Base-by-base conservation (phyloP, 1,139 yeast genomes). In the Yamadazyma dushanensis region DNA sequence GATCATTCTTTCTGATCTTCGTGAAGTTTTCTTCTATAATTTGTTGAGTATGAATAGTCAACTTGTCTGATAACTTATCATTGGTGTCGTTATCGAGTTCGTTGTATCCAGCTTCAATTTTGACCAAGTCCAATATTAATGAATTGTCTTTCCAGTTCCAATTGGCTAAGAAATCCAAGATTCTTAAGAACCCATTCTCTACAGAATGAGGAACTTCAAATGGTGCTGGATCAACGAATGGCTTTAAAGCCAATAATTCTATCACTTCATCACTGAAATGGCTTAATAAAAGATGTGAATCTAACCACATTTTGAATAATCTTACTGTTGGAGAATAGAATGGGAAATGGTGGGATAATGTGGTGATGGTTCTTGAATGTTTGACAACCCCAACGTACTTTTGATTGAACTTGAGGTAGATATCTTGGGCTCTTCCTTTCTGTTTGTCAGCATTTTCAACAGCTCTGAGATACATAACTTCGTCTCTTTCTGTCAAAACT, bases 61-160 rank as follows among this genome's bases (percentile, higher is more conserved):
- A 66, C 41, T 73, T 77, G 44, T 85, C 92, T 23, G 85, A 80
- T 25, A 80, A 59, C 42, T 64, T 61, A 15, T 33, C 34, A 21
- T 44, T 42, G 4, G 39, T 9, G 10, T 51, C 56, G 32, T 43
- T 51, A 9, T 61, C 63, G 6, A 37, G 31, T 16, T 37, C 41
- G 18, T 36, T 41, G 24, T 34, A 44, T 1, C 37, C 40, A n/a
- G 38, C 33, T 23, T 70, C 71, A 18, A 72, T 71, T 39, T 78
- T 80, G 13, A 76, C 71, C 47, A 87, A 66, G 53, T 90, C 96
- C 46, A 92, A 64, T 38, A 90, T 75, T 44, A 92, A 63, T 2
- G 96, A 84, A 32, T 83, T 89, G 45, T 85, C 95, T 50, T 78
- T 82, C 98, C 98, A 92, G 57, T 92, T 90, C 98, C 98, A 94